A percentile compares a stretch with the other conserved stretches of the same genome.
These are phyloP conservation scores for Ascomycota sp. DNA, from an alignment of 2,329 filamentous ascomycete genomes.

Conservation along the genomic window DNA sequence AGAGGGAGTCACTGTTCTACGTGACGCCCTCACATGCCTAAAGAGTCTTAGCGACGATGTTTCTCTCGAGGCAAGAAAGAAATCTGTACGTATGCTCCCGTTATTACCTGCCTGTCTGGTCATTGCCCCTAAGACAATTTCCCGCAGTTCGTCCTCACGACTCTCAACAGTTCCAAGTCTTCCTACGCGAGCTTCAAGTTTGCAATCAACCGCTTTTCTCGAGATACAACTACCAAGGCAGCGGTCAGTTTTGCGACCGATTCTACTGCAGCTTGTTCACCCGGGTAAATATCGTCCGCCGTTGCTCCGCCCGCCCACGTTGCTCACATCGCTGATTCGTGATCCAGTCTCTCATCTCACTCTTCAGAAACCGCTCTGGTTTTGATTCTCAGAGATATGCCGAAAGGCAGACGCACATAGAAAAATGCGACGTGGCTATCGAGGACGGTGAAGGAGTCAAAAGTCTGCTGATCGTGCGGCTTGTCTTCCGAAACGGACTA, in stretches of 20 bases:
- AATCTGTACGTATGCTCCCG: slow-evolving; percentile 27
- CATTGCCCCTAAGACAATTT: too few relatives aligned
- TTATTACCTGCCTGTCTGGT: neutral
- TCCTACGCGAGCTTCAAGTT: slow-evolving; percentile 58
- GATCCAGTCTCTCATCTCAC: slow-evolving; percentile 43
- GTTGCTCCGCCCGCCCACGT: neutral
- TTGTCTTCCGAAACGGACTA: slow-evolving; percentile 55
- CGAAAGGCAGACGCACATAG: slow-evolving; percentile 49
- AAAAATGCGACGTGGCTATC: slow-evolving; percentile 53
- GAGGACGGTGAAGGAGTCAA: slow-evolving; percentile 51
- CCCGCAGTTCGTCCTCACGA: slow-evolving; percentile 46
- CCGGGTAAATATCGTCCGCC: slow-evolving; percentile 27
- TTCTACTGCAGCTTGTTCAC: slow-evolving; percentile 63
- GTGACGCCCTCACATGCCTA: slow-evolving; percentile 55
- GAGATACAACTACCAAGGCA: slow-evolving; percentile 44
- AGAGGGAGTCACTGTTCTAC: slow-evolving; percentile 48
- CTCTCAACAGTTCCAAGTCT: slow-evolving; percentile 62
- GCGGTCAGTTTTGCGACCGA: slow-evolving; percentile 27
- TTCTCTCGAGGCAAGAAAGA: slow-evolving; percentile 49
- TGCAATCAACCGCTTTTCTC: slow-evolving; percentile 48
- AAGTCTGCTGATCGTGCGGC: slow-evolving; percentile 55
- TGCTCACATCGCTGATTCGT: too few relatives aligned
- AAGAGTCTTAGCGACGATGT: slow-evolving; percentile 66
- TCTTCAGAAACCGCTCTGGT: slow-evolving; percentile 47
- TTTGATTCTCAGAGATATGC: slow-evolving; percentile 34